A percentile compares a stretch with the other conserved stretches of the same genome.
Conservation (phyloP, 2,329 filamentous ascomycete species). For the Cordyceps militaris region DNA sequence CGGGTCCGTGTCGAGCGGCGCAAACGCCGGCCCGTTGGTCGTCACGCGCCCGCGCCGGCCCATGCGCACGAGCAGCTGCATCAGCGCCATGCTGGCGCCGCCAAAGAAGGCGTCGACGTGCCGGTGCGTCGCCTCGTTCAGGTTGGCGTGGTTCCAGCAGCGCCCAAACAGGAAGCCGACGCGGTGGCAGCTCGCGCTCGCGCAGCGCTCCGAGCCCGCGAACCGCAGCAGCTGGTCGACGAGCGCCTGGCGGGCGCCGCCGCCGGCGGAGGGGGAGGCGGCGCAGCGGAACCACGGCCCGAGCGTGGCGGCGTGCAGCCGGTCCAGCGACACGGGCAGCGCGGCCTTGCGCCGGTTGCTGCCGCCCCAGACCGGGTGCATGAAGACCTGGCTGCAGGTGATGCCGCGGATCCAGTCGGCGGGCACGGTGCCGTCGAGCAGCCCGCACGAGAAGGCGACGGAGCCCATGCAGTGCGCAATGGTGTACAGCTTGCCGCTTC, state of each 20-base stretch:
- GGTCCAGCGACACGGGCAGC: conserved; percentile 39
- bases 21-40: conserved; percentile 41
- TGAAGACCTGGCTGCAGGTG: conserved; percentile 54
- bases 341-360: conserved; percentile 55
- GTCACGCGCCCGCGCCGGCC: conserved; percentile 45
- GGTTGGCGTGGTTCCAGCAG: conserved; percentile 55
- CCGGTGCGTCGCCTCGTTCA: conserved; percentile 58
- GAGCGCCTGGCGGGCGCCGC: neutral
- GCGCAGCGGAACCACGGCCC: neutral
- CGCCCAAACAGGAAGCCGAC: conserved; percentile 53
- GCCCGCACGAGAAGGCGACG: conserved; percentile 49
- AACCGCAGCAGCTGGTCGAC: conserved; percentile 49
- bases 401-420: conserved; percentile 50
- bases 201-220: conserved; percentile 50
- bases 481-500: conserved; percentile 41
- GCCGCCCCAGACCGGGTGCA: conserved; percentile 52
- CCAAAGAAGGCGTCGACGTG: conserved; percentile 56
- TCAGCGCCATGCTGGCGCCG: conserved; percentile 53
- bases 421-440: conserved; percentile 55
- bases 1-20: conserved; percentile 38
- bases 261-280: neutral
- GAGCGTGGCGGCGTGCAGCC: neutral
- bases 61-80: conserved; percentile 50
- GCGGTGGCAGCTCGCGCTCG: conserved; percentile 54
- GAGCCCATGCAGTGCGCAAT: conserved; percentile 59